Base-by-base conservation (phyloP, 2,329 filamentous ascomycete genomes). In the Colletotrichum spinosum region DNA sequence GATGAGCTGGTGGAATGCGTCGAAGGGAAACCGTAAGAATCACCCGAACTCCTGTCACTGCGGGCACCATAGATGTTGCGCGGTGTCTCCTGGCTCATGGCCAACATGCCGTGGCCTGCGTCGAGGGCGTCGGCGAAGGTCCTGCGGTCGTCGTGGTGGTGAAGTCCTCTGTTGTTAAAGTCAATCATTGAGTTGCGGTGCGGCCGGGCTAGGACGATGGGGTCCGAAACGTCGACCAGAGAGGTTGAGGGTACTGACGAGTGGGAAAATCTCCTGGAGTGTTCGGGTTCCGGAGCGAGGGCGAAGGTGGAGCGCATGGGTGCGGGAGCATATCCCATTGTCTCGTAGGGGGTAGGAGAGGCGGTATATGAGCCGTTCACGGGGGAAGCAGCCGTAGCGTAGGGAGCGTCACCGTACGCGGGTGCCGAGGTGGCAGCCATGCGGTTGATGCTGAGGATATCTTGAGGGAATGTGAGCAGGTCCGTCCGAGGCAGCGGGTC, bases 41-140 rank as follows among this genome's bases (percentile, higher is more conserved):
- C 94, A 60, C 88, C 85, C 1, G 94, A 94, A 60, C 88, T 90
- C 69, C 93, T 86, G 63, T 87, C 86, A 62, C 89, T 80, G 67
- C 85, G 81, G 69, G 87, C 86, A 67, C 91, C 93, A 74, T 97
- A 97, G 72, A 97, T 93, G 75, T 95, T 96, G 68, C 94, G 86
- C 11, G 94, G 93, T 1, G 94, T 97, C 72, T 97, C 94, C 80
- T 97, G 94, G 85, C 93, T 97, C 86, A 98, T 92, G 42, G 94
- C 93, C 34, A 97, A 87, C 92, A 98, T 97, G 71, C 94, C 93
- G 67, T 96, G 92, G 76, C 94, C 94, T 33, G 94, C 94, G 77
- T 97, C 95, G 61, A 98, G 88, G 35, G 93, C 93, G 75, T 97
- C 95, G 70, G 91, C 92, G 77, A 94, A 97, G 71, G 90, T 91